Percentiles rank a stretch among this genome's conserved stretches.
Conservation (phyloP, 2,329 filamentous ascomycete genomes). For the Colletotrichum sp. region DNA sequence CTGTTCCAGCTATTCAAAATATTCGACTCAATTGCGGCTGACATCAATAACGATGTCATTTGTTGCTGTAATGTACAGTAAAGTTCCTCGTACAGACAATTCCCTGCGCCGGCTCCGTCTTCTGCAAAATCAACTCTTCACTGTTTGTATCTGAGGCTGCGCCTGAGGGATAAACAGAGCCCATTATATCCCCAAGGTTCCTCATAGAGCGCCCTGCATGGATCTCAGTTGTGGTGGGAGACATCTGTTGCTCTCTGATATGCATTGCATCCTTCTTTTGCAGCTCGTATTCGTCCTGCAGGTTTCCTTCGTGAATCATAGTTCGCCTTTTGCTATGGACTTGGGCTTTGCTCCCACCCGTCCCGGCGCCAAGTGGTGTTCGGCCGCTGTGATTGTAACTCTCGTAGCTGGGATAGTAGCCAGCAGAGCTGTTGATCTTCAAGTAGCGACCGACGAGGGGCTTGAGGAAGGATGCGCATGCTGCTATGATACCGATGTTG, state of each 20-base stretch:
- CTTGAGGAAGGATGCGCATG: constrained; percentile 42
- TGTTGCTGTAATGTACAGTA: neutral
- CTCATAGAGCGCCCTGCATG: neutral
- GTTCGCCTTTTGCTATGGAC: neutral
- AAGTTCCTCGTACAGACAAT: neutral
- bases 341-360: neutral
- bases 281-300: neutral
- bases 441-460: constrained; percentile 35
- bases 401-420: neutral
- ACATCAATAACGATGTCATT: neutral
- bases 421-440: constrained; percentile 23
- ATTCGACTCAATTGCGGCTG: neutral
- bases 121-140: constrained; percentile 6
- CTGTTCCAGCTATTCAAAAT: neutral
- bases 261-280: neutral
- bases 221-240: neutral
- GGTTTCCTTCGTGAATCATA: neutral
- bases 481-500: constrained; percentile 42
- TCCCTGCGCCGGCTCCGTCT: neutral
- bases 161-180: neutral
- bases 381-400: constrained; percentile 3
- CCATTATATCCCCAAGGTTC: neutral
- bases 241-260: neutral
- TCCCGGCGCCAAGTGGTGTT: neutral
- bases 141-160: neutral